Base-by-base conservation (phyloP, 345 rosid species). In the Populus euphratica region DNA sequence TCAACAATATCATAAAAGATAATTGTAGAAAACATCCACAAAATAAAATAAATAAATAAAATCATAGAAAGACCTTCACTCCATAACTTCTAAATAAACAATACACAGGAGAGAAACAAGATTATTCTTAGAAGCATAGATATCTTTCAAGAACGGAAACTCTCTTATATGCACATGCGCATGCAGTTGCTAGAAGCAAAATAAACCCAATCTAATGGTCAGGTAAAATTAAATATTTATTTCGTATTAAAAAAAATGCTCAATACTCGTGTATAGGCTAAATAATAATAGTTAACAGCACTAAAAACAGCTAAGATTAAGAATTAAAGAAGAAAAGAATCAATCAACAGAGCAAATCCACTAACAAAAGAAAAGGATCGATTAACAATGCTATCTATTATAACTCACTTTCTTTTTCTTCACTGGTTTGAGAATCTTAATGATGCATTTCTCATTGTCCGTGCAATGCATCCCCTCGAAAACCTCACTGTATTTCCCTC, bases 401-500 rank as follows among this genome's bases (percentile, higher is more conserved):
- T 39, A 33, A 76, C 87, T 74, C 73, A 91, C 99, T 97, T 96
- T 96, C 88, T 96, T 96, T 93, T 96, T 96, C 90, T 93, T 93
- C 75, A 93, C 99, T 20, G 98, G 99, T 82, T 96, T 93, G 75
- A 96, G 92, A 78, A 96, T 96, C 93, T 96, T 96, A 82, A 96
- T 91, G 73, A 96, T 73, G 44, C 99, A 93, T 73, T 96, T 93
- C 85, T 96, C 94, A 29, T 81, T 87, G 81, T 93, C 88, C 0
- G 92, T 90, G 74, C 93, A 88, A 77, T 93, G 97, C 31, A 96
- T 85, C 2, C 99, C 97, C 79, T 96, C 99, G 62, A 96, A 93
- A 23, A 93, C 99, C 83, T 95, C 99, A 79, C 99, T 93, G 79
- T 95, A 95, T 80, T 95, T 95, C 63, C 98, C 98, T 70, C 97